Base-by-base conservation (phyloP, 2,329 filamentous ascomycete species). In the Ophiostoma sp. region DNA sequence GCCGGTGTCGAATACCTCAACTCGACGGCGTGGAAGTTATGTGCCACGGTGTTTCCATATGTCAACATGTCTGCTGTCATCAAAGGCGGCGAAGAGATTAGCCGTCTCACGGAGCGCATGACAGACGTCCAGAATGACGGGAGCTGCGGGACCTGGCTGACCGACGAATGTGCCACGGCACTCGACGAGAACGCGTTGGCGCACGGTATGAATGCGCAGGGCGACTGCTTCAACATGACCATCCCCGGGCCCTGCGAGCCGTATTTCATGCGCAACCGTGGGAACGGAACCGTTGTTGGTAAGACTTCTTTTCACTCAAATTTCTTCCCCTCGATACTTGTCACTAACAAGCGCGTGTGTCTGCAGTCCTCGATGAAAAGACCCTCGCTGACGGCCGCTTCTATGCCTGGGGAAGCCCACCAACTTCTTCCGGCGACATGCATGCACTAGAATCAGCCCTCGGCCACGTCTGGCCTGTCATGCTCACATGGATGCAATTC, bases 31-130 rank as follows among this genome's bases (percentile, higher is more conserved):
- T 75, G 74, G 74, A 63, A 45, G 61, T 17, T 75, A 22, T 75
- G 74, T 28, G 74, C 74, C 9, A 73, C 74, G 6, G 74, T 75
- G 6, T 74, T 72, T 25, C 70, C 72, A 0, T 68, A 50, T 22
- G 69, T 71, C 17, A 71, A 73, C 69, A 68, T 71, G 64, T 55
- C 70, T 17, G 63, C 64, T 9, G 33, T 63, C 25, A 12, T 33
- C 42, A 15, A 69, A 12, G 42, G 42, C 22, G 42, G 25, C 12
- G 42, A 52, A 31, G 28, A n/a, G 12, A 15, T 39, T 42, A 15
- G 11, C 7, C 33, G 33, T 39, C 59, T 39, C 36, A 42, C 59
- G n/a, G 59, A 15, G 39, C 50, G 36, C 25, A n/a, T 33, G 33
- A 11, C 1, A 39, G 19, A 42, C 22, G 12, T 15, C 3, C 15